Evolutionary conservation across 2,329 filamentous ascomycete genomes (phyloP), one percentile per base, ranked within the genome.

Genomic region (Xenosphaeropsis pyriputrescens): DNA sequence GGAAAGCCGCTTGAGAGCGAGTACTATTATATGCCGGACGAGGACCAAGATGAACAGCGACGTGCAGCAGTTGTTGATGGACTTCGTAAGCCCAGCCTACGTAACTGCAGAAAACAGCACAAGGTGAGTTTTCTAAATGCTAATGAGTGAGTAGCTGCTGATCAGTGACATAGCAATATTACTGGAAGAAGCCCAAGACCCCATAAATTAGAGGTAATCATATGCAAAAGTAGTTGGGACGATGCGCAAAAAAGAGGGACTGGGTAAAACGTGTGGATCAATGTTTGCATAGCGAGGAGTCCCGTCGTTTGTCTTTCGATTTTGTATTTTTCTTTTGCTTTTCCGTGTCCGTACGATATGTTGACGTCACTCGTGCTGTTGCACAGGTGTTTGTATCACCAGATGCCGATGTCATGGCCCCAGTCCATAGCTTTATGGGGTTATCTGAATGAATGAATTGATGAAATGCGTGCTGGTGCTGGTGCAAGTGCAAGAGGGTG

Each of bases 1-100:
- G 91, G 91, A 47, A 91, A 95, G 63, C 64, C 79, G 6, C 71
- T 98, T 1, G 89, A 98, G 66, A 93, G 84, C 64, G 88, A 98
- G 58, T 96, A 93, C 57, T 96, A 96, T 61, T 98, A 98, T 53
- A 68, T 95, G 6, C 83, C 88, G 0, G 89, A 96, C 57, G 70
- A 76, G 51, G 91, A 98, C 54, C 65, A 70, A 2, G 86, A 96
- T 53, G 71, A 78, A 45, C 74, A 80, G 53, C 74, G 89, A 42
- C 75, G 83, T 37, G 72, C 85, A 38, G 82, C 86, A 16, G 85
- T 95, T 12, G 85, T 88, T 1, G 79, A 88, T 47, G 84, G 85
- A 38, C 65, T 95, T 55, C 72, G 85, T 39, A 94, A 93, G 61
- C 89, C 88, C 32, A 91, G 85, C 50, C 63, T 98, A 51, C 72